Percentiles rank a stretch among this genome's conserved stretches.
phyloP scores from a whole-genome alignment of 202 grass and related monocot species.

The Panicum hallii region DNA sequence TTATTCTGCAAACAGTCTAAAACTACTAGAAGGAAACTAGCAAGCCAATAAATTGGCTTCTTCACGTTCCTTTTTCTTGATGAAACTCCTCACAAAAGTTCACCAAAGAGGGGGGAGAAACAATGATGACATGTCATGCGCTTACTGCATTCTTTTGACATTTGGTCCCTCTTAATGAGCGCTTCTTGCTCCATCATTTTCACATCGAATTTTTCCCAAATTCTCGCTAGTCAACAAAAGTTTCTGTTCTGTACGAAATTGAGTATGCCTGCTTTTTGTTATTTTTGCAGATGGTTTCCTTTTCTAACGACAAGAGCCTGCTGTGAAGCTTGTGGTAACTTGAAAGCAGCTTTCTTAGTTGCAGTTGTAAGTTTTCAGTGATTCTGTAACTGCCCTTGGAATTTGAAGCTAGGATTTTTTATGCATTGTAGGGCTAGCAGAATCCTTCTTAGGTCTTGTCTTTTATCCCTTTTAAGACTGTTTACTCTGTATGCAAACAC shows the following conservation, averaged over 20 bases:
- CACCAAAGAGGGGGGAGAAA: background rate
- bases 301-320: constrained; percentile 91
- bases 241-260: constrained; percentile 14
- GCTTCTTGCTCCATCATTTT: background rate
- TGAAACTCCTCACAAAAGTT: constrained; percentile 17
- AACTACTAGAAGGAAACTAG: background rate
- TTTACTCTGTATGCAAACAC: constrained; percentile 14
- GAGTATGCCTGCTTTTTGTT: constrained; percentile 39
- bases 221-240: background rate
- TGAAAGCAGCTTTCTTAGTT: constrained; percentile 96
- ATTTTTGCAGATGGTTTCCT: constrained; percentile 90
- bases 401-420: constrained; percentile 15
- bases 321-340: constrained; percentile 96
- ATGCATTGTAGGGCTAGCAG: constrained; percentile 1
- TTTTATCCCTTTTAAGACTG: background rate
- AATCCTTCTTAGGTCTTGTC: constrained; percentile 1
- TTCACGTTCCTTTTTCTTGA: background rate
- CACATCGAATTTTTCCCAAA: background rate
- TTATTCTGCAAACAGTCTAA: background rate
- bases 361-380: constrained; percentile 86
- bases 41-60: constrained; percentile 3
- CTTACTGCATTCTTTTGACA: background rate
- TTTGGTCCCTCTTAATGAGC: constrained; percentile 16
- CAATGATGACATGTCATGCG: background rate
- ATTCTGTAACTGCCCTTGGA: constrained; percentile 25